A percentile compares a stretch with the other conserved stretches of the same genome.
phyloP scores from a whole-genome alignment of 2,329 filamentous ascomycete species.

The Coniochaeta pulveracea region DNA sequence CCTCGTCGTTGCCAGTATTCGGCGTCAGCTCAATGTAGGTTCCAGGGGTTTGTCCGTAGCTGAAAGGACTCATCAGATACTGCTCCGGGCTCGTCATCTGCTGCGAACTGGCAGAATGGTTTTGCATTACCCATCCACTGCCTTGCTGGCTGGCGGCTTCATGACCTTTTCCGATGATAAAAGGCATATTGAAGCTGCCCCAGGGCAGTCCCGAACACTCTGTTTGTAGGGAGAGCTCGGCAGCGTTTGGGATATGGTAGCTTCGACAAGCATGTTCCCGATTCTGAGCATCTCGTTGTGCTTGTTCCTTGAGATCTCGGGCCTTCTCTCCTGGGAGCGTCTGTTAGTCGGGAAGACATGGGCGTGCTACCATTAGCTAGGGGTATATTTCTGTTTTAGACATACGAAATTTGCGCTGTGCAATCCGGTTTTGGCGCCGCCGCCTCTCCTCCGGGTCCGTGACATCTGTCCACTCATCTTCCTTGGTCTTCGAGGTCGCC shows the following conservation, averaged over 20 bases:
- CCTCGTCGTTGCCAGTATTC: conserved; percentile 21
- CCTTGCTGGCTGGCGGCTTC: conserved; percentile 33
- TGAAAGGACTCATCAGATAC: conserved; percentile 16
- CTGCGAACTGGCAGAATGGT: too few species aligned
- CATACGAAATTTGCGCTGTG: conserved; percentile 67
- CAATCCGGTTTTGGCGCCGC: conserved; percentile 66
- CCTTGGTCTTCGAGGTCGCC: conserved; percentile 30
- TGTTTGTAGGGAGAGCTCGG: conserved; percentile 31
- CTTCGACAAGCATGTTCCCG: conserved; percentile 49
- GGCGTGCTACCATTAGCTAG: background rate
- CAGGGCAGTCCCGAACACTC: conserved; percentile 58
- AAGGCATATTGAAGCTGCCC: conserved; percentile 55
- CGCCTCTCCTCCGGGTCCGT: conserved; percentile 60
- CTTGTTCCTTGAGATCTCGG: conserved; percentile 54
- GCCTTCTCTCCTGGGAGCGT: conserved; percentile 51
- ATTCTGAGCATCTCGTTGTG: conserved; percentile 53
- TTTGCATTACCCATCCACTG: conserved; percentile 23
- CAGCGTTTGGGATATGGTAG: conserved; percentile 49
- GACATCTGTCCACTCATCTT: conserved; percentile 58
- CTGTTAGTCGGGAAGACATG: background rate
- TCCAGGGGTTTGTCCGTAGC: conserved; percentile 13
- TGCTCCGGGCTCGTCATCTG: conserved; percentile 18
- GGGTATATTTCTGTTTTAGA: conserved; percentile 6
- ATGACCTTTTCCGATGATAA: conserved; percentile 38
- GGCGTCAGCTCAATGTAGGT: too few species aligned